Evolutionary conservation across 2,329 filamentous ascomycete genomes (phyloP).

Genomic region (Colletotrichum horii): DNA sequence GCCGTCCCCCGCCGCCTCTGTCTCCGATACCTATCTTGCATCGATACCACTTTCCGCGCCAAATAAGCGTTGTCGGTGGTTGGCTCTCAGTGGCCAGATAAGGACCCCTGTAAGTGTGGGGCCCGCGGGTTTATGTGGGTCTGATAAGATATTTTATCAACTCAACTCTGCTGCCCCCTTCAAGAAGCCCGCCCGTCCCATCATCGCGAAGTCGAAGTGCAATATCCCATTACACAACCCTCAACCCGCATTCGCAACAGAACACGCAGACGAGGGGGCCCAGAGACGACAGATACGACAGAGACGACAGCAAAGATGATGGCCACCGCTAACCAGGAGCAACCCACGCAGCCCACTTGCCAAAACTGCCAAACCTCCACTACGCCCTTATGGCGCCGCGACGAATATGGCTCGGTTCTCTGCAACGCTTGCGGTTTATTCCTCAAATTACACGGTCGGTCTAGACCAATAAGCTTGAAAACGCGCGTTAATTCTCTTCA

Average conservation of each 20-base stretch:
- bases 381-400: conserved; percentile 95
- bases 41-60: background rate
- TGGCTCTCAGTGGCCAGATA: background rate
- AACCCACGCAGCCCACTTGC: conserved; percentile 85
- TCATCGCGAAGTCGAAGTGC: background rate
- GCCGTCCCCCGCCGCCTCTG: background rate
- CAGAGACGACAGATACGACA: background rate
- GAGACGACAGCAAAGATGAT: conserved; percentile 38
- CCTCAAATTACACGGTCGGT: conserved; percentile 84
- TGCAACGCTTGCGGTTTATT: conserved; percentile 99
- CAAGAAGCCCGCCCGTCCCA: background rate
- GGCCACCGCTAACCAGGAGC: conserved; percentile 60
- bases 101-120: background rate
- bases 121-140: background rate
- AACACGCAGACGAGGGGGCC: background rate
- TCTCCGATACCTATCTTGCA: background rate
- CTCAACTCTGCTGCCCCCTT: background rate
- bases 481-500: background rate
- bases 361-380: conserved; percentile 96
- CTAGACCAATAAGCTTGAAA: background rate
- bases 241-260: background rate
- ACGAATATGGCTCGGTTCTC: conserved; percentile 92
- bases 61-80: background rate
- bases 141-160: background rate
- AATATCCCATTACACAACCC: background rate